Percentiles rank a stretch among this genome's conserved stretches.
Evolutionary conservation across 1,284 basidiomycete species (phyloP).

Genomic region (Moniliophthora roreri): DNA sequence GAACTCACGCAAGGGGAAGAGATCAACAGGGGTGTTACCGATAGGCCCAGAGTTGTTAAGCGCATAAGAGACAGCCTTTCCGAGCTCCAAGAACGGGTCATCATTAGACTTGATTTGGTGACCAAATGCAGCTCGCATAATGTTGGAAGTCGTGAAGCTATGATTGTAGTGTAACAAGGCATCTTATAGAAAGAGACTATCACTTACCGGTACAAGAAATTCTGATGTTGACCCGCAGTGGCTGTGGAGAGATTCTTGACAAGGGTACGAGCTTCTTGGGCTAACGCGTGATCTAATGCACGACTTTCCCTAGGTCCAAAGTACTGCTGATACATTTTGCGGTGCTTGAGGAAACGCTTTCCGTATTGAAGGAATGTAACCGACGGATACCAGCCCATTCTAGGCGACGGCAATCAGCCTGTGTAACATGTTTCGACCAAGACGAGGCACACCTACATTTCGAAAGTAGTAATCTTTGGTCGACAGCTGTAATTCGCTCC

Average conservation of each 20-base stretch:
- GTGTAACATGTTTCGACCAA: background rate
- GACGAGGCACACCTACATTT: slow-evolving; percentile 7
- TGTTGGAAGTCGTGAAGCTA: slow-evolving; percentile 22
- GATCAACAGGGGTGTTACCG: slow-evolving; percentile 21
- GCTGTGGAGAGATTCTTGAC: slow-evolving; percentile 15
- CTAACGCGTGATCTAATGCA: slow-evolving; percentile 17
- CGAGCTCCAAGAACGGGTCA: slow-evolving; percentile 20
- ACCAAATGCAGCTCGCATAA: slow-evolving; percentile 23
- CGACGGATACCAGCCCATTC: slow-evolving; percentile 21
- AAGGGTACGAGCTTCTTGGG: slow-evolving; percentile 17
- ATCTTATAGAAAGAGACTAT: background rate
- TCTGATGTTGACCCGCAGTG: slow-evolving; percentile 6
- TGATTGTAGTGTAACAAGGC: background rate
- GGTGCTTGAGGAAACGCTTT: slow-evolving; percentile 19
- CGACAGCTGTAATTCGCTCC: slow-evolving; percentile 16
- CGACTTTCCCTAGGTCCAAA: slow-evolving; percentile 14
- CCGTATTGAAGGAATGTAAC: slow-evolving; percentile 21
- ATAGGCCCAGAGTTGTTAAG: slow-evolving; percentile 17
- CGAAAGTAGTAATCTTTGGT: slow-evolving; percentile 10
- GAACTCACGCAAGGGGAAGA: slow-evolving; percentile 20
- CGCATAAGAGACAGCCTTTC: slow-evolving; percentile 9
- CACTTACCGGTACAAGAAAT: slow-evolving; percentile 15
- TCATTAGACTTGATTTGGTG: slow-evolving; percentile 22
- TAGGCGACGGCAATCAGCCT: slow-evolving; percentile 1
- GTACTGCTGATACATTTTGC: slow-evolving; percentile 19